phyloP scores from a whole-genome alignment of 306 rosid genomes.

The Heteromeles arbutifolia region DNA sequence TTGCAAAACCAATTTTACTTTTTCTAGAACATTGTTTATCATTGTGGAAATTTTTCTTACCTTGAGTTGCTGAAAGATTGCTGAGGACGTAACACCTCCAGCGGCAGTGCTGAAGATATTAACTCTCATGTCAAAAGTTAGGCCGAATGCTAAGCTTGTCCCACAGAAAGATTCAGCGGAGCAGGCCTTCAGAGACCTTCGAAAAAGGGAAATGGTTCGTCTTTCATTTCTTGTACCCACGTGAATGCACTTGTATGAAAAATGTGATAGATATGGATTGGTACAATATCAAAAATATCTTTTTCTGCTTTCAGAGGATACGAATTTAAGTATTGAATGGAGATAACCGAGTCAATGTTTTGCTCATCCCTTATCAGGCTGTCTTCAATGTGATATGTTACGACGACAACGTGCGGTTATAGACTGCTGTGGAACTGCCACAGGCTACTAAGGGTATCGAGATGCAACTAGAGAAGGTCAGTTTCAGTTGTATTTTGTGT shows the following conservation, averaged over 20 bases:
- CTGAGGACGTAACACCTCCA: conserved; percentile 70
- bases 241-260: not conserved
- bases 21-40: not conserved
- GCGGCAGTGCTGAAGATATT: conserved; percentile 47
- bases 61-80: conserved; percentile 57
- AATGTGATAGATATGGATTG: not conserved
- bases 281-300: not conserved
- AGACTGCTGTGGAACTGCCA: conserved; percentile 70
- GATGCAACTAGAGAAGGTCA: conserved; percentile 54
- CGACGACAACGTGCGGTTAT: conserved; percentile 44
- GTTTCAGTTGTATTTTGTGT: conserved; percentile 22
- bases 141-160: conserved; percentile 76
- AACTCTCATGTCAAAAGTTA: conserved; percentile 47
- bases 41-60: conserved; percentile 27
- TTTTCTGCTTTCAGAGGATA: not conserved
- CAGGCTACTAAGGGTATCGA: conserved; percentile 57
- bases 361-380: conserved; percentile 34
- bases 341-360: not conserved
- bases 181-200: conserved; percentile 59
- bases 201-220: conserved; percentile 80
- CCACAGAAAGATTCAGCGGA: conserved; percentile 55
- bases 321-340: not conserved
- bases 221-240: conserved; percentile 2
- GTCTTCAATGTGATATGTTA: conserved; percentile 76
- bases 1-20: not conserved